Evolutionary conservation across 2,329 filamentous ascomycete genomes (phyloP).

Genomic region (Fusarium nurragi): DNA sequence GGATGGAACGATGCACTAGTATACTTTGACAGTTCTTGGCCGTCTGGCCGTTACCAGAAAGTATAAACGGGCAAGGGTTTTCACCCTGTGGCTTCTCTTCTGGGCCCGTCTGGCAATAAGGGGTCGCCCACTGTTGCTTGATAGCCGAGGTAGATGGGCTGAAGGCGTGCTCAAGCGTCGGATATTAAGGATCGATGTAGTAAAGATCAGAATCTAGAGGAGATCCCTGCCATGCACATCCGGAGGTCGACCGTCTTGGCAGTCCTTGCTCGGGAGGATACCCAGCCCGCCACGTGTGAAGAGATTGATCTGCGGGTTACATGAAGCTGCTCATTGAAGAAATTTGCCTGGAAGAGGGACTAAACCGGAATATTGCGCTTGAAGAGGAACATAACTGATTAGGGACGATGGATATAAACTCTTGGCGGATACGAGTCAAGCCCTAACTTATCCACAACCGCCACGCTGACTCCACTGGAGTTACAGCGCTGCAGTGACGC

Average conservation of each 20-base stretch:
- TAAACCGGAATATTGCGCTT: no score
- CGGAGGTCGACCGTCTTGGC: background rate
- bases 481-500: background rate
- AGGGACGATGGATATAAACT: background rate
- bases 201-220: background rate
- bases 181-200: background rate
- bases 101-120: background rate
- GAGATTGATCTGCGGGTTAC: background rate
- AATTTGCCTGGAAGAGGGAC: no score
- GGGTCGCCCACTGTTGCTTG: background rate
- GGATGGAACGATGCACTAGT: background rate
- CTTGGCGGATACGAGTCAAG: background rate
- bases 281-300: background rate
- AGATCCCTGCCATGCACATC: background rate
- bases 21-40: background rate
- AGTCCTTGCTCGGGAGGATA: background rate
- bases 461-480: background rate
- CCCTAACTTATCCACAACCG: background rate
- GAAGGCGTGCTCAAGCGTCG: background rate
- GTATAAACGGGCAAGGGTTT: background rate
- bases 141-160: background rate
- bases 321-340: no score
- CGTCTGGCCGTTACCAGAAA: background rate
- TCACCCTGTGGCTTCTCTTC: background rate
- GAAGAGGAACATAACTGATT: background rate